These are phyloP conservation scores for Ramaria sp. DNA, from an alignment of 768 basidiomycete genomes.

Conservation along the genomic window DNA sequence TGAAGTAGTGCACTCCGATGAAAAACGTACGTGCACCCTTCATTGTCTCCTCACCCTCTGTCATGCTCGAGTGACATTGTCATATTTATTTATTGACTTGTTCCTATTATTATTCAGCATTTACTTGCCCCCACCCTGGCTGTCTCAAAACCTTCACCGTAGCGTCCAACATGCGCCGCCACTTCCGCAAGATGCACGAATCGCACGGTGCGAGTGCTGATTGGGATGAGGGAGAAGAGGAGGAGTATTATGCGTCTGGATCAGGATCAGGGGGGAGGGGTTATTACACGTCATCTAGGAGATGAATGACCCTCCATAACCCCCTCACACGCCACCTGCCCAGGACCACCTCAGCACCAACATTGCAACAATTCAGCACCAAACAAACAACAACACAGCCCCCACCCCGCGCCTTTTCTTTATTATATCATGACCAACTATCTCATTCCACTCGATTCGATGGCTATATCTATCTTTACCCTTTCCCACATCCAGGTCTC, in stretches of 20 bases:
- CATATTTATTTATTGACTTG: conserved; percentile 14
- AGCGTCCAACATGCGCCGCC: conserved; percentile 77
- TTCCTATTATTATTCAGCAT: conserved; percentile 27
- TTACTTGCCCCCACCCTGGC: conserved; percentile 61
- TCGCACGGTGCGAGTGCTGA: background rate
- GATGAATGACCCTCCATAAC: no score
- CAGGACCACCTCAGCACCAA: no score
- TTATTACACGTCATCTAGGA: no score
- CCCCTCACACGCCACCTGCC: no score
- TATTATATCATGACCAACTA: no score
- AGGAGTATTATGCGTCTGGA: background rate
- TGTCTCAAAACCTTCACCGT: conserved; percentile 76
- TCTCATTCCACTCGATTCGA: no score
- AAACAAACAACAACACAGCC: no score
- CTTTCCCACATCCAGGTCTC: no score
- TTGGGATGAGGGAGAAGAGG: background rate
- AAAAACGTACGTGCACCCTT: background rate
- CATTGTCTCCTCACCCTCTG: background rate
- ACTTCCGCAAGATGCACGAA: conserved; percentile 23
- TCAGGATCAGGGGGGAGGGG: no score
- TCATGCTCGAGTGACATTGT: background rate
- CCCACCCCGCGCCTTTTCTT: no score
- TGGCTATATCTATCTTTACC: no score
- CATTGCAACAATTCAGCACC: no score
- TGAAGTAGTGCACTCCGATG: conserved; percentile 5